These are phyloP conservation scores for Mimosa bimucronata DNA, from an alignment of 306 rosid genomes.

Conservation along the genomic window DNA sequence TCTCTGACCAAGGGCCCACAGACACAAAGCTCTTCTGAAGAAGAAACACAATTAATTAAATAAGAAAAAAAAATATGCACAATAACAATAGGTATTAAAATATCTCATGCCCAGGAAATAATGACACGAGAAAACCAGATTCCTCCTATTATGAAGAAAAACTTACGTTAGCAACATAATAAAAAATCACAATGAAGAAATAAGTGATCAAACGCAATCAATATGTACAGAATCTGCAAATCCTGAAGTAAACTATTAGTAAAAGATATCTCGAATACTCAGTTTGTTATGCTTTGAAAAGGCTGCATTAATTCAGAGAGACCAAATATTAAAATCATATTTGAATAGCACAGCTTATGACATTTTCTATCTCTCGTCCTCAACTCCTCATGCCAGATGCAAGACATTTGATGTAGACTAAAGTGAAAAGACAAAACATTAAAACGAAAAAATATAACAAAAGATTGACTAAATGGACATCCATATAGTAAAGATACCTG, in stretches of 20 bases:
- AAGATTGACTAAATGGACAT: slow-evolving; percentile 25
- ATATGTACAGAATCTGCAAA: slow-evolving; percentile 9
- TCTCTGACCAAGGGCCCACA: slow-evolving; percentile 55
- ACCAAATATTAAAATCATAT: not conserved
- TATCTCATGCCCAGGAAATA: slow-evolving; percentile 1
- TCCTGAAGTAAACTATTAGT: slow-evolving; percentile 8
- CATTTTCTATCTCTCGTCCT: slow-evolving; percentile 12
- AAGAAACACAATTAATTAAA: slow-evolving; percentile 33
- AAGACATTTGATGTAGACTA: slow-evolving; percentile 28
- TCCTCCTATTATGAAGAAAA: slow-evolving; percentile 17
- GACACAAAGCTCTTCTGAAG: slow-evolving; percentile 52
- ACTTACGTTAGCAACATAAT: not conserved
- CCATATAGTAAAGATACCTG: slow-evolving; percentile 55
- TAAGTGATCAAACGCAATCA: slow-evolving; percentile 19
- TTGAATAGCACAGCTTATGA: slow-evolving; percentile 9
- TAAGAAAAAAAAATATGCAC: slow-evolving; percentile 14
- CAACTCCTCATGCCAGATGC: slow-evolving; percentile 14
- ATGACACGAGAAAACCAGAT: slow-evolving; percentile 28
- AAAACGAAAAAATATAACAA: slow-evolving; percentile 23
- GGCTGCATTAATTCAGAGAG: not conserved
- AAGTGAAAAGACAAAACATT: slow-evolving; percentile 10
- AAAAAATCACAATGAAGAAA: slow-evolving; percentile 25
- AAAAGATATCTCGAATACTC: slow-evolving; percentile 12
- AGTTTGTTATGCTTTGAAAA: slow-evolving; percentile 19
- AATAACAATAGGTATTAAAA: slow-evolving; percentile 20